Conservation (phyloP, 2,329 filamentous ascomycete species). For the Talaromyces sp. region DNA sequence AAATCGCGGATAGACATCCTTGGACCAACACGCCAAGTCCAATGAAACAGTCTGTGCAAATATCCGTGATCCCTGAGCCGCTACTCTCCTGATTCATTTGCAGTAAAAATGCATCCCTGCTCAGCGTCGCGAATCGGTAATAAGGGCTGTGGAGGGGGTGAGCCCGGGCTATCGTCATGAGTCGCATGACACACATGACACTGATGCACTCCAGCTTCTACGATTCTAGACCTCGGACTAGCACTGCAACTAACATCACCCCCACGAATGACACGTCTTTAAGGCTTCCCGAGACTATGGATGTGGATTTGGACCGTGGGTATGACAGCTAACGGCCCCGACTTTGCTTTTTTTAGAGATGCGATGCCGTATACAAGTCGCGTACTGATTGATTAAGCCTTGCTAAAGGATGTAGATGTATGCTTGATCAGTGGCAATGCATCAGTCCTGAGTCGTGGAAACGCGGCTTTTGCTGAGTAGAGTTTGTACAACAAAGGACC, state of each 20-base stretch:
- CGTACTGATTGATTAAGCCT: not conserved
- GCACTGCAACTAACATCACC: not conserved
- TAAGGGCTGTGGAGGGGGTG: not conserved
- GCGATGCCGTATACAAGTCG: not conserved
- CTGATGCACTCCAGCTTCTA: not conserved
- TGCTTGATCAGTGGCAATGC: not conserved
- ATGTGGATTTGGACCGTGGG: not conserved
- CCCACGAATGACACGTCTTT: not conserved
- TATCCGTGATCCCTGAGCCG: not conserved
- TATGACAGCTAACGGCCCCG: slow-evolving; percentile 10
- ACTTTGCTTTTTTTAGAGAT: not conserved
- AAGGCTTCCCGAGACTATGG: not conserved
- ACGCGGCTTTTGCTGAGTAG: not conserved
- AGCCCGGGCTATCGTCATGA: not conserved
- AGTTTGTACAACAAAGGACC: not conserved
- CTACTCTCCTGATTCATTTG: not conserved
- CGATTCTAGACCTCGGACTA: not conserved
- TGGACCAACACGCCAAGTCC: not conserved
- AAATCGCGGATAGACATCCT: not conserved
- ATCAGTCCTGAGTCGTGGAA: not conserved
- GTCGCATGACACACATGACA: not conserved
- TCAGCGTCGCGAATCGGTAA: not conserved
- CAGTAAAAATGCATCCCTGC: not conserved
- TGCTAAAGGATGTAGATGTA: not conserved
- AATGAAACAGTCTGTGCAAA: not conserved